A percentile compares a stretch with the other conserved stretches of the same genome.
phyloP scores from a whole-genome alignment of 2,329 filamentous ascomycete genomes.

The Talaromyces sp. region DNA sequence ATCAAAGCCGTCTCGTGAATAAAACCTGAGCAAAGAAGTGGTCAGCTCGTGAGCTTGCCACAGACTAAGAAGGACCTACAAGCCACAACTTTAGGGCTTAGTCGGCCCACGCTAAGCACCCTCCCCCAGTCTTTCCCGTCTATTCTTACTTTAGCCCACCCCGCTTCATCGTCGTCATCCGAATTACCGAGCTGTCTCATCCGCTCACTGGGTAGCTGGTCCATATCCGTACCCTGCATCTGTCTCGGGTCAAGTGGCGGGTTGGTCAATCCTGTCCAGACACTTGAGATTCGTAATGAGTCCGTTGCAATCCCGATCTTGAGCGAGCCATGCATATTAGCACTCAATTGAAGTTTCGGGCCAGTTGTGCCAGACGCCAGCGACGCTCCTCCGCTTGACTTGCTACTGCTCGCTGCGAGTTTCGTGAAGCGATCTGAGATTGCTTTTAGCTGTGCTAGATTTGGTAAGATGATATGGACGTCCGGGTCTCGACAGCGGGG shows the following conservation, averaged over 20 bases:
- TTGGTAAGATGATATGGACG: conserved; percentile 87
- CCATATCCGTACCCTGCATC: conserved; percentile 63
- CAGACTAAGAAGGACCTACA: conserved; percentile 53
- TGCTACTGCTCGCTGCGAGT: conserved; percentile 57
- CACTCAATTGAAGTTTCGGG: conserved; percentile 78
- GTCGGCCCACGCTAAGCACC: conserved; percentile 85
- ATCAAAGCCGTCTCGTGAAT: conserved; percentile 48
- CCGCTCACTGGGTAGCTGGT: conserved; percentile 76
- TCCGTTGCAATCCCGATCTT: conserved; percentile 79
- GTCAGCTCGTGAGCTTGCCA: neutral
- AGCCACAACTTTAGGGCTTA: conserved; percentile 89
- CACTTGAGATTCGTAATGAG: conserved; percentile 76
- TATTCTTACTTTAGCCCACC: conserved; percentile 85
- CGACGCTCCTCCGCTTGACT: conserved; percentile 29
- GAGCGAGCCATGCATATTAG: conserved; percentile 91
- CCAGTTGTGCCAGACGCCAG: conserved; percentile 29
- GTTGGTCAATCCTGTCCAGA: conserved; percentile 83
- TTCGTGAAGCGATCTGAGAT: conserved; percentile 96
- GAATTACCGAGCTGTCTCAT: conserved; percentile 62
- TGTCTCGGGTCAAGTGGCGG: conserved; percentile 80
- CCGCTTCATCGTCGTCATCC: conserved; percentile 68
- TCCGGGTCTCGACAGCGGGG: conserved; percentile 87
- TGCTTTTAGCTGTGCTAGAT: conserved; percentile 82
- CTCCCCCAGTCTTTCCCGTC: conserved; percentile 93
- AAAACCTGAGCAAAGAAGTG: conserved; percentile 34